Percentiles rank a stretch among this genome's conserved stretches.
Conservation (phyloP, 257 asterid species). For the Verbascum thapsus region DNA sequence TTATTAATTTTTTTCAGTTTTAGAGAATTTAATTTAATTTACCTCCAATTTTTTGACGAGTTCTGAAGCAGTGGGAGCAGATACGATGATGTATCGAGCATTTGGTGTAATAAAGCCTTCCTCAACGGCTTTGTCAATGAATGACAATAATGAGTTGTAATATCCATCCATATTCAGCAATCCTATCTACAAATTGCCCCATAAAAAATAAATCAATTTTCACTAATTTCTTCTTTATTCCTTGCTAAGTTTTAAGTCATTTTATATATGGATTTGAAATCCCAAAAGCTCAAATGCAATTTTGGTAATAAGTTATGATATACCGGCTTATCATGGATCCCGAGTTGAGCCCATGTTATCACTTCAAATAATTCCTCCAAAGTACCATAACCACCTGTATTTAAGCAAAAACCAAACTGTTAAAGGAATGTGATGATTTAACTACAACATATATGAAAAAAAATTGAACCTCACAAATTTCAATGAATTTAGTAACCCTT, state of each 20-base stretch:
- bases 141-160: constrained; percentile 74
- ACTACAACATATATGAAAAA: not conserved
- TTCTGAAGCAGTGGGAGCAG: constrained; percentile 82
- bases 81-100: constrained; percentile 87
- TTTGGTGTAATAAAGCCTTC: constrained; percentile 84
- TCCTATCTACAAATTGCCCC: constrained; percentile 64
- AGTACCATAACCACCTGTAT: constrained; percentile 97
- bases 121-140: constrained; percentile 90
- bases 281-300: too few relatives aligned
- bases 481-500: too few relatives aligned
- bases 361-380: constrained; percentile 96
- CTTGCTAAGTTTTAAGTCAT: too few relatives aligned
- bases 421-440: too few relatives aligned
- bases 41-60: constrained; percentile 92
- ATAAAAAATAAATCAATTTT: too few relatives aligned
- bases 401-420: not conserved
- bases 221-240: too few relatives aligned
- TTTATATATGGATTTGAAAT: too few relatives aligned
- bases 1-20: too few relatives aligned
- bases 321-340: constrained; percentile 98
- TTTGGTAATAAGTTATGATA: too few relatives aligned
- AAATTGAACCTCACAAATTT: too few relatives aligned
- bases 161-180: constrained; percentile 91
- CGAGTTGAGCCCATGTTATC: constrained; percentile 99
- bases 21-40: too few relatives aligned